phyloP scores from a whole-genome alignment of 345 rosid species.

The Brassica incana region DNA sequence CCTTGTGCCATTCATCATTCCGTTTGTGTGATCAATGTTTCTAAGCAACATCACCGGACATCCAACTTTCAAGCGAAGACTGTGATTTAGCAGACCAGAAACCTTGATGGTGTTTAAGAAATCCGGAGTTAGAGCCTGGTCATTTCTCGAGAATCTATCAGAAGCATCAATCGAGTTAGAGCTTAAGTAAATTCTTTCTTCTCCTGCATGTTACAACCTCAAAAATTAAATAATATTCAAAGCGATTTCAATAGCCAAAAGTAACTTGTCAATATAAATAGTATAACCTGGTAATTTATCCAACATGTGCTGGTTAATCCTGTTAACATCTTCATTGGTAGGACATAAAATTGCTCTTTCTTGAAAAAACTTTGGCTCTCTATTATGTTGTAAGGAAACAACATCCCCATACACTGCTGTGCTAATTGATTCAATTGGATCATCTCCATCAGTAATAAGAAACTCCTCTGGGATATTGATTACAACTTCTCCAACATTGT shows the following conservation, averaged over 20 bases:
- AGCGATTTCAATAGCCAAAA: neutral
- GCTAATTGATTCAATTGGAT: neutral
- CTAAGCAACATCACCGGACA: neutral
- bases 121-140: neutral
- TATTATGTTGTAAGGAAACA: neutral
- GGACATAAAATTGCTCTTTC: neutral
- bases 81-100: neutral
- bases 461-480: neutral
- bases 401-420: neutral
- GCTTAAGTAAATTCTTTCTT: neutral
- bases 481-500: neutral
- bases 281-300: neutral
- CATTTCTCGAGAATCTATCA: neutral
- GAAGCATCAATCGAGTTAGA: neutral
- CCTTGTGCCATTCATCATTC: neutral
- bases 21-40: neutral
- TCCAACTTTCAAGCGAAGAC: neutral
- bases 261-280: neutral
- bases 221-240: neutral
- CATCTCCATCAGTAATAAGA: neutral
- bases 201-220: neutral
- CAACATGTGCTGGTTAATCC: neutral
- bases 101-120: neutral
- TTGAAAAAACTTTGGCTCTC: neutral
- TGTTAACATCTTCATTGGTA: neutral